Base-by-base conservation (phyloP, 768 basidiomycete genomes). In the Trichaptum fuscoviolaceum region DNA sequence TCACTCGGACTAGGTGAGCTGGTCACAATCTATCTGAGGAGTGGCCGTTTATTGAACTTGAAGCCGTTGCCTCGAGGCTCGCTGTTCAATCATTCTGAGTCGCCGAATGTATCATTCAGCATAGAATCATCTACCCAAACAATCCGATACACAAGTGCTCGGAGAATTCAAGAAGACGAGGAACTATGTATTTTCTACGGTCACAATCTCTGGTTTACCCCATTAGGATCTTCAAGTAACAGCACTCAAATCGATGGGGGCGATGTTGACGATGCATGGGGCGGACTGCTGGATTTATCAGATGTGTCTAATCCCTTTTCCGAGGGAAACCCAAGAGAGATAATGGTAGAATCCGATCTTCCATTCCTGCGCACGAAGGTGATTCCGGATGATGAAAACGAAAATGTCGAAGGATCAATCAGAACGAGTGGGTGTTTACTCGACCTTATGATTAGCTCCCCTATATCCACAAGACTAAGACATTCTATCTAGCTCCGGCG, bases 161-260 rank as follows among this genome's bases (percentile, higher is more conserved):
- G 85, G 7, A 72, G 79, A 25, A 77, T 95, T 34, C 67, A 80
- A 18, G 72, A 79, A 1, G 86, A 81, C 30, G 91, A 95, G 70
- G 93, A 95, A 73, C 81, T 93, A 15, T 91, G 87, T 71, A 92
- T 94, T 67, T 91, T 85, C 72, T 91, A 93, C 71, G 90, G 87
- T 2, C 84, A 85, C 67, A 83, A 83, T 24, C 80, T 89, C 5
- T 88, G 87, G 88, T 89, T 88, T 68, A 72, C 82, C n/a, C 81
- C 81, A 9, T 72, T 77, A n/a, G 81, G 73, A 23, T 62, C 61
- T 2, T n/a, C 63, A 18, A 20, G 35, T 58, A 27, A 23, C 18
- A 0, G 42, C 59, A 27, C 30, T 34, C 64, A 68, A 17, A 69
- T 66, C 1, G 69, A 68, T 23, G 61, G 24, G 34, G 30, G 63